Evolutionary conservation across 73 alveolate species (phyloP), one percentile per base, ranked within the genome.

Genomic region (Stentor coeruleus): DNA sequence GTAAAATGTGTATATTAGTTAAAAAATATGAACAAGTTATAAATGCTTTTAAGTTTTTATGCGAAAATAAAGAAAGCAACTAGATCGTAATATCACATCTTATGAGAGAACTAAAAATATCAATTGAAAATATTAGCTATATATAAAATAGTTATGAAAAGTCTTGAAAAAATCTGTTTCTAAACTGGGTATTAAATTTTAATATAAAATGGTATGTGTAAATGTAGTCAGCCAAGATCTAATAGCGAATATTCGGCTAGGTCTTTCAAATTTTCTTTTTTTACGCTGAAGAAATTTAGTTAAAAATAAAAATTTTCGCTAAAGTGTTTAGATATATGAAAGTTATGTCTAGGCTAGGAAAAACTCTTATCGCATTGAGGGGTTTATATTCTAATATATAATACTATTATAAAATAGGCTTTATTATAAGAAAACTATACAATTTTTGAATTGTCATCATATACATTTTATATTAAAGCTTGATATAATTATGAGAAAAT

Each of bases 21-120:
- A 37, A 66, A 66, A 40, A 66, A 14, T 66, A 66, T 2, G 79
- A 66, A 15, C 79, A 66, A 33, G 79, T 40, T 66, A 66, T 66
- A 28, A 66, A 31, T 66, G 79, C 79, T 20, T 66, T 20, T 66
- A 66, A 66, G 37, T 66, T 26, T 2, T 28, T 66, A 26, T 66
- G 79, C 39, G 79, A 66, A 66, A 66, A 66, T 28, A 40, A 66
- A 66, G 79, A 31, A 15, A 66, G 37, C 33, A 66, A 66, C 79
- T 66, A 40, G 79, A 31, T 31, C 33, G 39, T 33, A 28, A 20
- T 66, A 11, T 20, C 79, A 26, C 15, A 26, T 40, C 37, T 66
- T 20, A 20, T 66, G 0, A 20, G 41, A 66, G 33, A 31, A 11
- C 79, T 20, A 33, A 31, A 20, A 20, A 20, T 0, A 20, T 40